Evolutionary conservation across 345 rosid species (phyloP), one percentile per base, ranked within the genome.

Genomic region (Carallia pectinifolia): DNA sequence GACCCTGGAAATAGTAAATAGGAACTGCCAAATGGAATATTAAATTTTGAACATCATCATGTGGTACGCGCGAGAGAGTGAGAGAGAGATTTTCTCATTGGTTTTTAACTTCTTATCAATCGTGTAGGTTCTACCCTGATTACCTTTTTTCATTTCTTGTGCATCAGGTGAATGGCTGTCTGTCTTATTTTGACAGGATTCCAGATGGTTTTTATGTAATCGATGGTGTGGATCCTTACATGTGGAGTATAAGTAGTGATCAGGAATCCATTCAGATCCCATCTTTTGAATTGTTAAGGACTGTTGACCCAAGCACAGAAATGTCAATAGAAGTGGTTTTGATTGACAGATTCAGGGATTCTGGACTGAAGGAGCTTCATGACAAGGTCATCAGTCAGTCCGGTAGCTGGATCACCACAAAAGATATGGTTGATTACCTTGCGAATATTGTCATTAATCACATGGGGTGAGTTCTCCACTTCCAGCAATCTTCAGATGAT

Each of bases 171-270:
- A 76, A 70, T 65, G 79, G 79, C 29, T 38, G 71, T 53, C 62
- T 76, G 15, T 65, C 71, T 53, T 76, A 69, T 50, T 66, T 17
- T 40, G 75, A 76, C 47, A 65, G 64, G 61, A 71, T 76, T 30
- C 79, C 75, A 36, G 75, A 76, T 66, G 79, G 79, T 58, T 76
- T 76, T 58, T 76, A 76, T 66, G 38, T 62, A 18, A 66, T 76
- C 27, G 62, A 71, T 65, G 79, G 79, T 4, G 44, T 76, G 75
- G 79, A 76, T 71, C 75, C 79, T 38, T 76, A 76, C 53, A 55
- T 66, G 17, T 76, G 79, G 79, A 65, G 64, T 31, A 16, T 76
- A 61, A 70, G 79, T 44, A 55, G 71, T 29, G 79, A 76, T 60
- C 67, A 73, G 7, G 18, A 53, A 15, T 73, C 64, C 8, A 58